These are phyloP conservation scores for Telopea speciosissima DNA, from an alignment of 177 flowering plant species.

Conservation along the genomic window DNA sequence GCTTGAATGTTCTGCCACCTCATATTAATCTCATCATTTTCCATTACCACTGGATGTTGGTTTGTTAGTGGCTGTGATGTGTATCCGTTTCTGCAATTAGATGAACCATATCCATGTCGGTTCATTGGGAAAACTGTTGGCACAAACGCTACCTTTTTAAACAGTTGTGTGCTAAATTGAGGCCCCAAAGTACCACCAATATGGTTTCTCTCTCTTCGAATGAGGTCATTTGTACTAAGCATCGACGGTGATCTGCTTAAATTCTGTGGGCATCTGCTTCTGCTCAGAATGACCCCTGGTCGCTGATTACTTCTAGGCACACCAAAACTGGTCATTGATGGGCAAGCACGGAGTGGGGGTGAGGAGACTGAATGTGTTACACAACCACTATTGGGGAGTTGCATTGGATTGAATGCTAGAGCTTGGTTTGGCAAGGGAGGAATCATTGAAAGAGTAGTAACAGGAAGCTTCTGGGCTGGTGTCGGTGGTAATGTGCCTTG, in stretches of 20 bases:
- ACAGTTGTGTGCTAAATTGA: conserved; percentile 18
- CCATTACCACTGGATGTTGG: not conserved
- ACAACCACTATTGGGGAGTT: conserved; percentile 10
- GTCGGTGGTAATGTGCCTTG: conserved; percentile 14
- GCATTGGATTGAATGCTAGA: conserved; percentile 10
- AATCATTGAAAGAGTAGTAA: conserved; percentile 13
- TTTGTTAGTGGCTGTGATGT: conserved; percentile 11
- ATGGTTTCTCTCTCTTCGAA: conserved; percentile 18
- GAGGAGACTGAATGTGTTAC: conserved; percentile 22
- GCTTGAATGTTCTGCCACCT: too few species aligned
- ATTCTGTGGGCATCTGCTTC: conserved; percentile 22
- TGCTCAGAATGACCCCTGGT: conserved; percentile 10
- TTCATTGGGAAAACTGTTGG: conserved; percentile 8
- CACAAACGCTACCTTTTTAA: conserved; percentile 24
- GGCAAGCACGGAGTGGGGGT: conserved; percentile 24
- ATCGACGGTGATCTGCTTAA: conserved; percentile 15
- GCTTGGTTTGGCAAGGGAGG: conserved; percentile 9
- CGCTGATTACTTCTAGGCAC: conserved; percentile 21
- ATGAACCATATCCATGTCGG: conserved; percentile 14
- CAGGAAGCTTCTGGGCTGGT: conserved; percentile 13
- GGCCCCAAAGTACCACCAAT: conserved; percentile 17
- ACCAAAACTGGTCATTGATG: conserved; percentile 21
- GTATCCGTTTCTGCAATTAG: conserved; percentile 8
- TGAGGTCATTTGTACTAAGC: conserved; percentile 11
- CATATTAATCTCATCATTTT: too few species aligned